Base-by-base conservation (phyloP, 352 stramenopile genomes). In the Pythium aristosporum region DNA sequence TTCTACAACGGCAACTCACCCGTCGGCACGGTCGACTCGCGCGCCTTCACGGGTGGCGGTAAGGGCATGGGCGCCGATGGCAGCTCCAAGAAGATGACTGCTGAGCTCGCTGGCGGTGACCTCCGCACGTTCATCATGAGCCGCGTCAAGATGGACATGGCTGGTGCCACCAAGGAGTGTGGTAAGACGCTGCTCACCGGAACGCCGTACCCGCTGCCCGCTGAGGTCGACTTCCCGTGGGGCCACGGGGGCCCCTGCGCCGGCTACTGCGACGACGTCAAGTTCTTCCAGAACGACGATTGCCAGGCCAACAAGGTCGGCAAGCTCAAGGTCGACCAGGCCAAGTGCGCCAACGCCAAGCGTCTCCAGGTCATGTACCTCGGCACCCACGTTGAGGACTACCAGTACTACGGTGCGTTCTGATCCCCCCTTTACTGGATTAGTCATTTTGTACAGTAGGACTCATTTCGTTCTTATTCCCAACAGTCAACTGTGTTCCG, bases 181-280 rank as follows among this genome's bases (percentile, higher is more conserved):
- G 65, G 65, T 34, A 72, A 61, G 65, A 57, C 65, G n/a, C 18
- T 61, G 5, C 23, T 61, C 15, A 59, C 52, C 0, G 65, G 58
- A 3, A n/a, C 42, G 32, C 52, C 53, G 47, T 55, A 68, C 42
- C 25, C 37, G 12, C 32, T 72, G 10, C 65, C 65, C 10, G 41
- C 12, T n/a, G 65, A 72, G 34, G 52, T 72, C 46, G 59, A 72
- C 53, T 72, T 72, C 53, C 65, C 65, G 21, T 68, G 65, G 65
- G 39, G 39, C 48, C 65, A 72, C 59, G 37, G n/a, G 9, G 59
- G 65, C 21, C 51, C 59, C 16, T 72, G 65, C 20, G 65, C 65
- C 16, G 65, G 52, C 28, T 72, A 63, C 59, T 72, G 65, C 25
- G 65, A 72, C 47, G 54, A 72, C 41, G 58, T 37, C 10, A 25